A percentile compares a stretch with the other conserved stretches of the same genome.
Evolutionary conservation across 2,329 filamentous ascomycete genomes (phyloP).

Genomic region (Calonectria pseudoturangicola): DNA sequence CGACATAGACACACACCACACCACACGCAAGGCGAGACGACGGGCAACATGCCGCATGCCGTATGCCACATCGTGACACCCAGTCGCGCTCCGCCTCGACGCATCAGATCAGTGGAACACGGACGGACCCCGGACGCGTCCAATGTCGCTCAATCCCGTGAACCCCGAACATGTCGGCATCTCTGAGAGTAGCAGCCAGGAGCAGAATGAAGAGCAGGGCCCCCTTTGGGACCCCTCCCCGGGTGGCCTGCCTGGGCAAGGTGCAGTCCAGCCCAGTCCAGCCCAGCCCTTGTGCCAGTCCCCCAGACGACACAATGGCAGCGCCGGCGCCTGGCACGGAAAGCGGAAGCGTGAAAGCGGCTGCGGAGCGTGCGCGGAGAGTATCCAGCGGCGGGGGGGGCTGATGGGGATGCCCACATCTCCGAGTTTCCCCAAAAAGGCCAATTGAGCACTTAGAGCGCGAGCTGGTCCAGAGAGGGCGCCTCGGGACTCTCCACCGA

Average conservation of each 20-base stretch:
- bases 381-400: not conserved
- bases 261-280: not conserved
- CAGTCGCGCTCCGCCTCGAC: constrained; percentile 27
- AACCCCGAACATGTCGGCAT: constrained; percentile 54
- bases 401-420: constrained; percentile 16
- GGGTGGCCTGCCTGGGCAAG: not conserved
- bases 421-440: constrained; percentile 27
- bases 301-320: constrained; percentile 6
- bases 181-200: constrained; percentile 28
- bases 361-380: constrained; percentile 29
- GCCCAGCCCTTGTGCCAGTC: not conserved
- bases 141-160: constrained; percentile 54
- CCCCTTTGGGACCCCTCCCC: not conserved
- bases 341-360: constrained; percentile 22
- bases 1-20: constrained; percentile 1
- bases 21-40: constrained; percentile 35
- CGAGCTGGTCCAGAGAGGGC: too few species aligned
- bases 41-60: constrained; percentile 34
- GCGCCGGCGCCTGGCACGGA: constrained; percentile 21
- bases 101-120: constrained; percentile 33
- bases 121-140: constrained; percentile 13
- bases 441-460: not conserved
- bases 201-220: not conserved
- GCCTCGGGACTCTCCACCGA: constrained; percentile 17
- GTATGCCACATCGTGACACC: constrained; percentile 33